Evolutionary conservation across 2,329 filamentous ascomycete genomes (phyloP).

Genomic region (Fusarium sp.): DNA sequence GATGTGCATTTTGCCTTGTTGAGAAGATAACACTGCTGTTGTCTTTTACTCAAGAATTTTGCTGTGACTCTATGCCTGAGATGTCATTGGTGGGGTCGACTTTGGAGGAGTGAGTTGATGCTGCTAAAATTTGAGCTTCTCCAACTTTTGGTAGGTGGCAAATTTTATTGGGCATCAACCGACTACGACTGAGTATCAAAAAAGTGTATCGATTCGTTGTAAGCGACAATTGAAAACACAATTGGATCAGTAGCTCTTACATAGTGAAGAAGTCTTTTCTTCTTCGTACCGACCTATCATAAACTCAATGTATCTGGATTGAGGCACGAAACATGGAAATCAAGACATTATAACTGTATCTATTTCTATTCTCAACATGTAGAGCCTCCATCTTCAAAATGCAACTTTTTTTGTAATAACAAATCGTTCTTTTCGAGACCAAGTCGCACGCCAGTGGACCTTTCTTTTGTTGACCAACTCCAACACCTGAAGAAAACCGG

Average conservation of each 20-base stretch:
- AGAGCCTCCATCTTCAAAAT: constrained; percentile 4
- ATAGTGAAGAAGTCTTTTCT: not conserved
- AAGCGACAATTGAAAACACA: not conserved
- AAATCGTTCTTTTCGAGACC: constrained; percentile 9
- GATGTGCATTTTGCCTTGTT: constrained; percentile 54
- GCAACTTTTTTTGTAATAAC: not conserved
- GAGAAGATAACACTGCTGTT: not conserved
- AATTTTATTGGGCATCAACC: constrained; percentile 47
- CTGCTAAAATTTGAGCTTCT: constrained; percentile 47
- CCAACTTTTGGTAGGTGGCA: constrained; percentile 46
- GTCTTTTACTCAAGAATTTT: not conserved
- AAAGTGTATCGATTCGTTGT: not conserved
- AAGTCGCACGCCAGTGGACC: not conserved
- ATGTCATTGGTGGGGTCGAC: constrained; percentile 24
- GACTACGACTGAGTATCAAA: constrained; percentile 14
- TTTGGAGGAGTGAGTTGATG: constrained; percentile 27
- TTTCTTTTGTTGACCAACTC: constrained; percentile 20
- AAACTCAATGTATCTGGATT: not conserved
- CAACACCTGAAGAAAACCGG: constrained; percentile 8
- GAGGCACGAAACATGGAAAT: not conserved
- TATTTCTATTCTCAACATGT: constrained; percentile 22
- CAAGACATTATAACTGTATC: constrained; percentile 6
- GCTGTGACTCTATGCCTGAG: constrained; percentile 19
- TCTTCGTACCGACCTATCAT: no score
- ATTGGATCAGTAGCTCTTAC: not conserved